Evolutionary conservation across 345 rosid species (phyloP), one percentile per base, ranked within the genome.

Genomic region (Microthlaspi erraticum): DNA sequence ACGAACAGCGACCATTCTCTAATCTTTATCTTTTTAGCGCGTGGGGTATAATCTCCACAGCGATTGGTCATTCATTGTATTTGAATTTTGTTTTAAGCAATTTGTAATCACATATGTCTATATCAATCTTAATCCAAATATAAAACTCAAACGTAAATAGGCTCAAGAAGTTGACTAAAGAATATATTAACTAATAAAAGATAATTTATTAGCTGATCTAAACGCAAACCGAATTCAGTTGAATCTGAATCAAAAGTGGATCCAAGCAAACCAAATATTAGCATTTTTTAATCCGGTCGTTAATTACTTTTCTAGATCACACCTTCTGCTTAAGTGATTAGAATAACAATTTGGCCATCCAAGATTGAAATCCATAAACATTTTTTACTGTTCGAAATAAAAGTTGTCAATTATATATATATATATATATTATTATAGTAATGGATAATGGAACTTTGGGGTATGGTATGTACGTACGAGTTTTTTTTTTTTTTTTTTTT

Each of bases 1-100:
- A 44, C 70, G 31, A 61, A 63, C 14, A 69, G 46, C 39, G 79
- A 76, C 79, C 66, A 56, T 63, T 76, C 66, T 32, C 75, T 76
- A 62, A 68, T 62, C 23, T 67, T 14, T 66, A 58, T 8, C 33
- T 54, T 51, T 53, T 46, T 63, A 18, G 54, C 41, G 64, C 37
- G 79, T 75, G 79, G 19, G 29, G 55, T 44, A n/a, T 34, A 58
- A 4, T 8, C 60, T 66, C 45, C 39, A 66, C 54, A 14, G 8
- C 31, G 12, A 64, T 64, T 56, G 66, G 59, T 20, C 64, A 44
- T 6, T 20, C 64, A 44, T 6, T 5, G 18, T 72, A 44, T 55
- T 52, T n/a, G 29, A 18, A 39, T 39, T 17, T 59, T 7, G 19
- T 50, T 70, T 38, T 38, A 13, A 43, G 37, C 55, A 54, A 17